These are phyloP conservation scores for Tulasnella sp. DNA, from an alignment of 768 basidiomycete genomes.

Conservation along the genomic window DNA sequence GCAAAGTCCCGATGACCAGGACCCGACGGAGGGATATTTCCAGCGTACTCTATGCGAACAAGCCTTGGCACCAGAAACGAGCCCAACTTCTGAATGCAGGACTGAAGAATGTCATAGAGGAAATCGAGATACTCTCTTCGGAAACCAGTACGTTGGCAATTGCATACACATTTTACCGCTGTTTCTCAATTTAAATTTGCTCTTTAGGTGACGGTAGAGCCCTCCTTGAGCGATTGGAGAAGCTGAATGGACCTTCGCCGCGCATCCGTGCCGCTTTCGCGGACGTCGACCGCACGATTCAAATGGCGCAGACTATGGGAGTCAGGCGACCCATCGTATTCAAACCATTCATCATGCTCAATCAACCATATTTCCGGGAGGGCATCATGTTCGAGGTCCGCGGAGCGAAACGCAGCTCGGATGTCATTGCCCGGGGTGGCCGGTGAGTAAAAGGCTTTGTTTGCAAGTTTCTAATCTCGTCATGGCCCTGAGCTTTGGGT, in stretches of 20 bases:
- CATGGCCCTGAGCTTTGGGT: background rate
- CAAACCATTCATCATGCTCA: slow-evolving; percentile 63
- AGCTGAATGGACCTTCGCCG: slow-evolving; percentile 1
- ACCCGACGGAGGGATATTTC: slow-evolving; percentile 45
- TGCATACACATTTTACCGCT: background rate
- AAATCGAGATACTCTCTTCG: slow-evolving; percentile 60
- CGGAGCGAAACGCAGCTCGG: slow-evolving; percentile 45
- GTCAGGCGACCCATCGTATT: slow-evolving; percentile 54
- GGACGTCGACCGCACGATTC: slow-evolving; percentile 54
- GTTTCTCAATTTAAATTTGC: background rate
- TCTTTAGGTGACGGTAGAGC: background rate
- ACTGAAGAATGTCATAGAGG: slow-evolving; percentile 56
- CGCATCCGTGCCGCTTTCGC: slow-evolving; percentile 23
- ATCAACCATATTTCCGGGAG: slow-evolving; percentile 56
- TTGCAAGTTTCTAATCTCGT: background rate
- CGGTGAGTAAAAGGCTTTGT: slow-evolving; percentile 38
- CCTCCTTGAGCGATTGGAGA: slow-evolving; percentile 10
- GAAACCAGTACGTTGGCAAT: slow-evolving; percentile 15
- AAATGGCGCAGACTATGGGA: slow-evolving; percentile 49
- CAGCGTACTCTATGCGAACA: slow-evolving; percentile 60
- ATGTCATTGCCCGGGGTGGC: slow-evolving; percentile 73
- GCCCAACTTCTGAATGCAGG: slow-evolving; percentile 59
- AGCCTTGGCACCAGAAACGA: slow-evolving; percentile 58
- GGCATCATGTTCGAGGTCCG: slow-evolving; percentile 69
- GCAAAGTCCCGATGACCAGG: slow-evolving; percentile 40